phyloP scores from a whole-genome alignment of 2,329 filamentous ascomycete genomes.

The Aphanocladium album region DNA sequence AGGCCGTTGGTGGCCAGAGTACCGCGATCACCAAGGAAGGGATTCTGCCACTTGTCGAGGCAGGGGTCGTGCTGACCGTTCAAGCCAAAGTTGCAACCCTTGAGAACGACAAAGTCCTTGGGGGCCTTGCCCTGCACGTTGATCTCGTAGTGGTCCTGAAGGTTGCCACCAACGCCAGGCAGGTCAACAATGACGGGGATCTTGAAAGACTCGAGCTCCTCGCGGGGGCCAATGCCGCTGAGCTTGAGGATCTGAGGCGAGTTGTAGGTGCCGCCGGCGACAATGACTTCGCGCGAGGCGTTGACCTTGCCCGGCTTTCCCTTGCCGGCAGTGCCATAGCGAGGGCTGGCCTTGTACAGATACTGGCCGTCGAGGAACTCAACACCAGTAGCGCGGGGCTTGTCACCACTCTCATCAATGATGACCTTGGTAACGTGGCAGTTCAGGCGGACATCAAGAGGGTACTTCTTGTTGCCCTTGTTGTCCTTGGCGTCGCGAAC shows the following conservation, averaged over 20 bases:
- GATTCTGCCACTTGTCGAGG: slow-evolving; percentile 28
- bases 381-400: slow-evolving; percentile 42
- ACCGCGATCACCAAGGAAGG: slow-evolving; percentile 24
- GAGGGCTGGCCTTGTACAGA: slow-evolving; percentile 43
- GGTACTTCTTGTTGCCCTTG: slow-evolving; percentile 49
- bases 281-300: slow-evolving; percentile 42
- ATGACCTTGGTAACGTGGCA: slow-evolving; percentile 40
- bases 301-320: slow-evolving; percentile 28
- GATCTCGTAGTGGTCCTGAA: slow-evolving; percentile 51
- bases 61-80: slow-evolving; percentile 31
- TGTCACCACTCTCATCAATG: slow-evolving; percentile 33
- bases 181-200: slow-evolving; percentile 46
- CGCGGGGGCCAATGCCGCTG: slow-evolving; percentile 41
- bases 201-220: slow-evolving; percentile 31
- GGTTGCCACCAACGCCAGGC: slow-evolving; percentile 55
- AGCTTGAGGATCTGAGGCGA: slow-evolving; percentile 50
- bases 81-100: slow-evolving; percentile 28
- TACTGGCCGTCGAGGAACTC: slow-evolving; percentile 42
- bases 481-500: slow-evolving; percentile 42
- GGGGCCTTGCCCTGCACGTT: slow-evolving; percentile 29
- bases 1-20: slow-evolving; percentile 44
- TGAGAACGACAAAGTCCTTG: slow-evolving; percentile 24
- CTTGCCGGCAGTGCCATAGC: slow-evolving; percentile 22
- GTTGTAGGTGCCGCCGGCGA: slow-evolving; percentile 49
- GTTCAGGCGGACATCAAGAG: slow-evolving; percentile 49